Conservation (phyloP, 2,329 filamentous ascomycete genomes). For the Fusarium pseudocircinatum region DNA sequence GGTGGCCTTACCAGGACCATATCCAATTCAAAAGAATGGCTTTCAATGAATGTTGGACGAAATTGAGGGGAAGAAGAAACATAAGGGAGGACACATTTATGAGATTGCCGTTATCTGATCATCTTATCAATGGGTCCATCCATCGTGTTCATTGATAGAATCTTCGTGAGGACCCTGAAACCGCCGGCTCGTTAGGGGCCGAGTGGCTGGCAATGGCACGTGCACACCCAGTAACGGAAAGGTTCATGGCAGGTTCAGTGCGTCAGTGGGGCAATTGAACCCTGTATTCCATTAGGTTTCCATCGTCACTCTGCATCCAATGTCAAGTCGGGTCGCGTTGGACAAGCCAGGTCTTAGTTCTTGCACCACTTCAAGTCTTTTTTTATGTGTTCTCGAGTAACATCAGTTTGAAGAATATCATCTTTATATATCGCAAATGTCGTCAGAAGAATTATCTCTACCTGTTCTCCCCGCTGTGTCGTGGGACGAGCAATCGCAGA, state of each 20-base stretch:
- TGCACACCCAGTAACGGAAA: slow-evolving; percentile 31
- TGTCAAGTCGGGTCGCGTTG: slow-evolving; percentile 17
- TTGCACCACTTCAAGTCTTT: slow-evolving; percentile 7
- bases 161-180: slow-evolving; percentile 26
- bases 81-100: neutral
- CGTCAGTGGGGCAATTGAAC: slow-evolving; percentile 35
- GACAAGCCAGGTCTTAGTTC: slow-evolving; percentile 12
- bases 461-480: slow-evolving; percentile 52
- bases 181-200: slow-evolving; percentile 11
- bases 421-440: slow-evolving; percentile 30
- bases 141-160: neutral
- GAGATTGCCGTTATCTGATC: slow-evolving; percentile 29
- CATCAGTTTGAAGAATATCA: neutral
- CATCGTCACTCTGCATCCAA: slow-evolving; percentile 35
- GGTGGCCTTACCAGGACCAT: neutral
- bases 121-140: slow-evolving; percentile 29
- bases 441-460: slow-evolving; percentile 55
- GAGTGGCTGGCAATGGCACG: slow-evolving; percentile 35
- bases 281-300: slow-evolving; percentile 26
- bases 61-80: neutral
- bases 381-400: slow-evolving; percentile 14
- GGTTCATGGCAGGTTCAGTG: slow-evolving; percentile 28
- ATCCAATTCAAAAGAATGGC: neutral
- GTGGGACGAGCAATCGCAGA: slow-evolving; percentile 52
- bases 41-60: neutral